phyloP scores from a whole-genome alignment of 2,329 filamentous ascomycete genomes.

The Didymella sp. region DNA sequence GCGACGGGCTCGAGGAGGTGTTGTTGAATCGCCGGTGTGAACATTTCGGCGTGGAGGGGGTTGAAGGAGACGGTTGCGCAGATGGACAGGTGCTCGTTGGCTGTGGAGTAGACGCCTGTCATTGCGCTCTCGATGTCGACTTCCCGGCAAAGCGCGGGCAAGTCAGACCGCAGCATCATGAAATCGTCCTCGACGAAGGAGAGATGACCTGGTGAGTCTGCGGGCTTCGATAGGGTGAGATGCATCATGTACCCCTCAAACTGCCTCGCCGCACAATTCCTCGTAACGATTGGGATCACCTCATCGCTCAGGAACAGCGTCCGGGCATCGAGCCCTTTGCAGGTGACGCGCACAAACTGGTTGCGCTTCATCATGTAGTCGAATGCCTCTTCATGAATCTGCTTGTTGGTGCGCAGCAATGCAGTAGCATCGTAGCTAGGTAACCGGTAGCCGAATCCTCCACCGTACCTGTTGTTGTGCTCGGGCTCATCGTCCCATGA shows the following conservation, averaged over 20 bases:
- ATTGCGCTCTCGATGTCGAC: constrained; percentile 38
- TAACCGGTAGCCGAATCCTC: constrained; percentile 29
- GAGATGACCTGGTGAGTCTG: constrained; percentile 20
- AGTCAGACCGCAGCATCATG: constrained; percentile 35
- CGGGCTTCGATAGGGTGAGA: constrained; percentile 34
- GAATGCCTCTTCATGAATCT: constrained; percentile 37
- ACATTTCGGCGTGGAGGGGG: constrained; percentile 24
- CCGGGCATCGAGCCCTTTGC: constrained; percentile 30
- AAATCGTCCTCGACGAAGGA: constrained; percentile 33
- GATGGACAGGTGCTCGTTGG: constrained; percentile 30
- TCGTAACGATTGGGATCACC: constrained; percentile 31
- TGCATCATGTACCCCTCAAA: constrained; percentile 40
- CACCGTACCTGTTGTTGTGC: constrained; percentile 23
- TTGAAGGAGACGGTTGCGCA: constrained; percentile 26
- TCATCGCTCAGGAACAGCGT: constrained; percentile 30
- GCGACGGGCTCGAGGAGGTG: constrained; percentile 32
- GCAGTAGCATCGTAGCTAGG: constrained; percentile 29
- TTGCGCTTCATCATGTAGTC: constrained; percentile 41
- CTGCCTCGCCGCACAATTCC: constrained; percentile 24
- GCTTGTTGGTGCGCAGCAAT: constrained; percentile 36
- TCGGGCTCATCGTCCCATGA: constrained; percentile 34
- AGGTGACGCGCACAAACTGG: constrained; percentile 37
- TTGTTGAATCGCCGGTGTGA: constrained; percentile 30
- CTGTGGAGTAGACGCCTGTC: constrained; percentile 32
- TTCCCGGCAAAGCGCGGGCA: constrained; percentile 30